Evolutionary conservation across 345 rosid species (phyloP).

Genomic region (Lumnitzera racemosa): DNA sequence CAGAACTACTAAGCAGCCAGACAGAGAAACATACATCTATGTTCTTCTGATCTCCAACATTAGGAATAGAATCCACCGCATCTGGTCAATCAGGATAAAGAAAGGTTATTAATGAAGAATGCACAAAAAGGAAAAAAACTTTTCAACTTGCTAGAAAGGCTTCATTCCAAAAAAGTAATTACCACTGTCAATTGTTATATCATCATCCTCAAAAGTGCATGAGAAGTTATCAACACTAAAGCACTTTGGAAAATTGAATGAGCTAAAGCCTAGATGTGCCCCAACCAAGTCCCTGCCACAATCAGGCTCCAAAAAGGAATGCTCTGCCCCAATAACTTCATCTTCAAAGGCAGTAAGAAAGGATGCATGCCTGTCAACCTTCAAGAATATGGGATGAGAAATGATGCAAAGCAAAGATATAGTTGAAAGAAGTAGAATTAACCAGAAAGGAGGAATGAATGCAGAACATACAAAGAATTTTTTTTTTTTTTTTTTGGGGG

Average conservation of each 20-base stretch:
- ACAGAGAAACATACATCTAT: slow-evolving; percentile 9
- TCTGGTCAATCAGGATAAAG: slow-evolving; percentile 6
- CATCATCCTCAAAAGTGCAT: slow-evolving; percentile 14
- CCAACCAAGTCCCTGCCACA: slow-evolving; percentile 15
- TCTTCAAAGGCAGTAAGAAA: slow-evolving; percentile 19
- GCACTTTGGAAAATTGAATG: slow-evolving; percentile 14
- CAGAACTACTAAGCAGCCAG: background rate
- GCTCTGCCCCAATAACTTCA: slow-evolving; percentile 17
- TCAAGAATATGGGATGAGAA: slow-evolving; percentile 4
- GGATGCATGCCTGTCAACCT: slow-evolving; percentile 18
- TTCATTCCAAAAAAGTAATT: slow-evolving; percentile 1
- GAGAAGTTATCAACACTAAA: slow-evolving; percentile 16
- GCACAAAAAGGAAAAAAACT: background rate
- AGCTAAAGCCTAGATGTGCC: slow-evolving; percentile 17
- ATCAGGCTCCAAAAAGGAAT: slow-evolving; percentile 15
- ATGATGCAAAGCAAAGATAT: background rate
- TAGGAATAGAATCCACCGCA: slow-evolving; percentile 19
- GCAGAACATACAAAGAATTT: too few relatives aligned
- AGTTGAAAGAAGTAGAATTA: too few relatives aligned
- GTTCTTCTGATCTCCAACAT: slow-evolving; percentile 11
- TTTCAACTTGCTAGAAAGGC: background rate
- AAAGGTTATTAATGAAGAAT: background rate
- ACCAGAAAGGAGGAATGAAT: too few relatives aligned
- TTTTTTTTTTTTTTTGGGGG: too few relatives aligned
- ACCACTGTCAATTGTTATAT: slow-evolving; percentile 11